Percentiles rank a stretch among this genome's conserved stretches.
Evolutionary conservation across 768 basidiomycete genomes (phyloP).

Genomic region (Dioszegia aurantiaca): DNA sequence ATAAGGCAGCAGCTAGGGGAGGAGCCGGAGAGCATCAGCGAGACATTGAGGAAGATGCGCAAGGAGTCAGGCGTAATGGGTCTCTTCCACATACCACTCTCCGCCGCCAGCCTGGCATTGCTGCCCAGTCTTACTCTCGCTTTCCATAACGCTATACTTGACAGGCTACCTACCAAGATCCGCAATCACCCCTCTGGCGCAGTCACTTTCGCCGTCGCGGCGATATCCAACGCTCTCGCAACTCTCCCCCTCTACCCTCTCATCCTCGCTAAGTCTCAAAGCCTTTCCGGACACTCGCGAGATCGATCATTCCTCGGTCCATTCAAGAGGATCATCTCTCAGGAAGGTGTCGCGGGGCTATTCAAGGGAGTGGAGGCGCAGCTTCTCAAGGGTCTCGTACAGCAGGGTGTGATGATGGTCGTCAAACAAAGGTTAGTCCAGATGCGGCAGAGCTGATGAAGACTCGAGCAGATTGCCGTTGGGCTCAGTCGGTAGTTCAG

Average conservation of each 20-base stretch:
- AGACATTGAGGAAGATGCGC: conserved; percentile 23
- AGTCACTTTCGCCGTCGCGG: conserved; percentile 33
- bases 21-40: conserved; percentile 15
- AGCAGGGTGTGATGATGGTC: conserved; percentile 46
- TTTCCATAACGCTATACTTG: conserved; percentile 35
- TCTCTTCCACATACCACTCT: conserved; percentile 32
- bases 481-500: conserved; percentile 9
- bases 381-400: conserved; percentile 39
- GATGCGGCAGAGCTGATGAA: conserved; percentile 15
- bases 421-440: conserved; percentile 44
- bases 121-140: conserved; percentile 43
- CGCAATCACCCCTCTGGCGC: conserved; percentile 12
- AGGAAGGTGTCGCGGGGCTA: conserved; percentile 28
- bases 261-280: conserved; percentile 37
- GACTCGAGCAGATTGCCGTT: conserved; percentile 36
- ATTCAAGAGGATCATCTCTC: conserved; percentile 14
- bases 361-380: conserved; percentile 43
- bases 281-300: conserved; percentile 2
- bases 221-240: conserved; percentile 37
- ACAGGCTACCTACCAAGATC: conserved; percentile 23
- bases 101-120: conserved; percentile 37
- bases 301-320: conserved; percentile 8
- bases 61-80: conserved; percentile 28
- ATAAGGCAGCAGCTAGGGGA: conserved; percentile 34
- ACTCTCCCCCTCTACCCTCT: conserved; percentile 43